phyloP scores from a whole-genome alignment of 371 early-diverging fungal species.

The Apophysomyces ossiformis region DNA sequence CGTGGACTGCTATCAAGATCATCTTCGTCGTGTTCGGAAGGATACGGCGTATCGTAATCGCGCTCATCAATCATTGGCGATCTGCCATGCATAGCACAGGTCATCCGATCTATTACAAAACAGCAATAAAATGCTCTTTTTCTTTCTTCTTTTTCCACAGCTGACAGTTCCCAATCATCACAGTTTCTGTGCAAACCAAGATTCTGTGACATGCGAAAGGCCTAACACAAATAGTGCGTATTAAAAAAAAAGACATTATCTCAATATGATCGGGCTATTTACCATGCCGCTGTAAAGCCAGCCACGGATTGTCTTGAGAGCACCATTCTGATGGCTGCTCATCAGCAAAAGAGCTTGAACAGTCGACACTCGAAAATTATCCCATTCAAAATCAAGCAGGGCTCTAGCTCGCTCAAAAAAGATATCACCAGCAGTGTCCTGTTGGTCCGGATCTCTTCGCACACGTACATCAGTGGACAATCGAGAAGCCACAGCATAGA shows the following conservation, averaged over 20 bases:
- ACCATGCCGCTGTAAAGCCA: conserved; percentile 59
- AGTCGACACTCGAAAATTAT: conserved; percentile 43
- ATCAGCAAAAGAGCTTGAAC: conserved; percentile 48
- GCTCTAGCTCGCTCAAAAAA: conserved; percentile 52
- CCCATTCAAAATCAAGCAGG: conserved; percentile 48
- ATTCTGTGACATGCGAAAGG: conserved; percentile 66
- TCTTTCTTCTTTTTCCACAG: conserved; percentile 55
- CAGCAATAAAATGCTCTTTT: conserved; percentile 67
- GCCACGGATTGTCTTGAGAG: conserved; percentile 45
- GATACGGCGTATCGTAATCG: conserved; percentile 54
- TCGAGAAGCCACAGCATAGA: conserved; percentile 52
- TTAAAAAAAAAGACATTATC: background rate
- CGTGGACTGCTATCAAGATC: conserved; percentile 33
- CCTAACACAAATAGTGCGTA: conserved; percentile 27
- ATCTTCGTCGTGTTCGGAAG: conserved; percentile 44
- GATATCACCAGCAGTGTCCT: conserved; percentile 51
- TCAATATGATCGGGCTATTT: conserved; percentile 10
- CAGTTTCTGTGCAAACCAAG: conserved; percentile 64
- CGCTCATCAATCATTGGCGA: conserved; percentile 56
- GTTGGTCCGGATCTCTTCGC: conserved; percentile 32
- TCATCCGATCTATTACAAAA: conserved; percentile 62
- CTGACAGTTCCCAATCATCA: conserved; percentile 53
- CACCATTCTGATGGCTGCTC: conserved; percentile 56
- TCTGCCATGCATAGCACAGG: conserved; percentile 57
- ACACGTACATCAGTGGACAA: conserved; percentile 47